Evolutionary conservation across 495 filamentous ascomycete genomes (phyloP), one percentile per base, ranked within the genome.

Genomic region (Penicillium taxi): DNA sequence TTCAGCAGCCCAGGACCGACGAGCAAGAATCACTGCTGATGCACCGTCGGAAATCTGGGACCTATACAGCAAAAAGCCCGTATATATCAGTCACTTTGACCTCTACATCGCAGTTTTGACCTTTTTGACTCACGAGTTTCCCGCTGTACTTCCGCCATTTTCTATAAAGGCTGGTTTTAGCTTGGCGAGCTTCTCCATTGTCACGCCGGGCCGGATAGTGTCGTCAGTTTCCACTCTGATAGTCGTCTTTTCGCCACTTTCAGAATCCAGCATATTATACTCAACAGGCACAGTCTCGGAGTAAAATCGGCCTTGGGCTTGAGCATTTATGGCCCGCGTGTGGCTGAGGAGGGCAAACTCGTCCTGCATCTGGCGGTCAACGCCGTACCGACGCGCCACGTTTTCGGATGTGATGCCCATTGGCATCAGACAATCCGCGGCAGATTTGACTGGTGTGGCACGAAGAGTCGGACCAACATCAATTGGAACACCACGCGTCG

Each of bases 391-490:
- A 23, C 66, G 74, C 24, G 78, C 86, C 5, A 96, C 87, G 49
- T 96, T 96, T 67, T 96, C 90, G n/a, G 81, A 86, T 1, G 90
- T 96, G 73, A 93, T 89, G 2, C 90, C 90, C 90, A 96, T 96
- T 22, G 87, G 80, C 69, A 86, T 77, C 68, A 80, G 71, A 68
- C 87, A 90, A 60, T 96, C 90, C 19, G 58, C 55, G 0, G 85
- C 80, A 47, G 94, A 77, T 37, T 84, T 82, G 48, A 74, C 73
- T 35, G 70, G 61, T 27, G 80, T 60, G 35, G 96, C 75, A 27
- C 75, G 70, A 21, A 79, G 74, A 45, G 85, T 78, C 6, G 78
- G 77, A 18, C 84, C 74, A 11, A 73, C 67, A 42, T 87, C 82
- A 24, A 80, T 75, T n/a, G n/a, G n/a, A n/a, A n/a, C n/a, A n/a